Evolutionary conservation across 495 filamentous ascomycete species (phyloP).

Genomic region (Aspergillus haitiensis): DNA sequence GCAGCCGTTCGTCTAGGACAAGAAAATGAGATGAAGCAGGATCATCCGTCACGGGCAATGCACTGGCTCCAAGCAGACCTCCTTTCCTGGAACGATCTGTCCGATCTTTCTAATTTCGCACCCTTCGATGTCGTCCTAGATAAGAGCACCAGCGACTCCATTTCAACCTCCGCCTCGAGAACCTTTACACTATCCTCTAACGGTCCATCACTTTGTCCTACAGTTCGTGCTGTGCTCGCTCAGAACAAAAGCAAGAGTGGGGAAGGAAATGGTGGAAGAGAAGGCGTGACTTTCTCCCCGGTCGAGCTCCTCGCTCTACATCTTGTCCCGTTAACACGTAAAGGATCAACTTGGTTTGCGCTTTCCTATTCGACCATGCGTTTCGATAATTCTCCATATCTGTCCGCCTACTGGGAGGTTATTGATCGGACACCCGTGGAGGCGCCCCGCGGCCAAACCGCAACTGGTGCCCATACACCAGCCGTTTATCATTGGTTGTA

Average conservation of each 20-base stretch:
- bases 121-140: conserved; percentile 45
- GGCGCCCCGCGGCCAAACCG: conserved; percentile 38
- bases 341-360: conserved; percentile 36
- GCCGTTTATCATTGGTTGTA: conserved; percentile 48
- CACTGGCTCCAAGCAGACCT: conserved; percentile 40
- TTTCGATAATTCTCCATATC: conserved; percentile 32
- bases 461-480: conserved; percentile 35
- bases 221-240: conserved; percentile 22
- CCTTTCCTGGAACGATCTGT: conserved; percentile 38
- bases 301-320: conserved; percentile 43
- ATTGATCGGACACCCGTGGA: conserved; percentile 38
- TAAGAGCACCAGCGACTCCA: conserved; percentile 48
- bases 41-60: conserved; percentile 30
- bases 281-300: conserved; percentile 25
- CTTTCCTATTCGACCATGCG: conserved; percentile 43
- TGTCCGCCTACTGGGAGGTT: conserved; percentile 35
- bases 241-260: no score
- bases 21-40: conserved; percentile 26
- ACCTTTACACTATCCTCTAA: conserved; percentile 18
- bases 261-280: background rate
- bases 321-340: conserved; percentile 35
- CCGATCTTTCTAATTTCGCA: conserved; percentile 24
- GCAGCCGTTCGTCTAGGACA: conserved; percentile 44
- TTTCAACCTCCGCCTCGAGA: conserved; percentile 33
- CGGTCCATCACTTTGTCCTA: conserved; percentile 26